Percentiles rank a stretch among this genome's conserved stretches.
Evolutionary conservation across 176 grass and related monocot species (phyloP).

Genomic region (Musa acuminata): DNA sequence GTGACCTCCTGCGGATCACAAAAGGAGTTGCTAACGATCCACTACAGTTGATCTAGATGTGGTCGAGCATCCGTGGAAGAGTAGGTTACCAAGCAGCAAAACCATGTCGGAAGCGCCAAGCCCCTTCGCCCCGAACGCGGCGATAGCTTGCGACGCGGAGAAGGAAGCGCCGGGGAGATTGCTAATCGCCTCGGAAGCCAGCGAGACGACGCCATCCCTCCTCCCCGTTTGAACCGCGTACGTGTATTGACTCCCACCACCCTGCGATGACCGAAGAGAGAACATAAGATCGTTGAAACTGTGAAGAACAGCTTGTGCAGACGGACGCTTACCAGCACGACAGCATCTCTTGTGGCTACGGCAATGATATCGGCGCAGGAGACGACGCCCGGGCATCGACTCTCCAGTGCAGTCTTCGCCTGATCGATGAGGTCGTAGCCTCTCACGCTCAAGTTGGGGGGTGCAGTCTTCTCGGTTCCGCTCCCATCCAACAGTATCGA

Average conservation of each 20-base stretch:
- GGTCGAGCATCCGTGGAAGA: background rate
- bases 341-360: constrained; percentile 63
- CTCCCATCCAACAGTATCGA: constrained; percentile 62
- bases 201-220: constrained; percentile 50
- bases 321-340: constrained; percentile 38
- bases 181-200: constrained; percentile 25
- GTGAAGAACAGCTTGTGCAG: background rate
- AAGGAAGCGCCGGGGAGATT: constrained; percentile 34
- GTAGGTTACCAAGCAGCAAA: constrained; percentile 51
- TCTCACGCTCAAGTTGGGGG: constrained; percentile 46
- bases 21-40: background rate
- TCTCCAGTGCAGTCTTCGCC: constrained; percentile 46
- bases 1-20: constrained; percentile 42
- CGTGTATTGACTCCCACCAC: constrained; percentile 25
- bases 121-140: constrained; percentile 47
- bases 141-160: constrained; percentile 33
- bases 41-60: background rate
- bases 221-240: constrained; percentile 57
- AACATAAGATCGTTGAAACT: background rate
- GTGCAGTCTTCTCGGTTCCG: constrained; percentile 63
- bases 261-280: background rate
- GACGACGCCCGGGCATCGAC: constrained; percentile 45
- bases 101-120: constrained; percentile 46
- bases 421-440: constrained; percentile 76
- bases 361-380: constrained; percentile 71